These are phyloP conservation scores for Fusarium subtropicale DNA, from an alignment of 2,329 filamentous ascomycete species.

Conservation along the genomic window DNA sequence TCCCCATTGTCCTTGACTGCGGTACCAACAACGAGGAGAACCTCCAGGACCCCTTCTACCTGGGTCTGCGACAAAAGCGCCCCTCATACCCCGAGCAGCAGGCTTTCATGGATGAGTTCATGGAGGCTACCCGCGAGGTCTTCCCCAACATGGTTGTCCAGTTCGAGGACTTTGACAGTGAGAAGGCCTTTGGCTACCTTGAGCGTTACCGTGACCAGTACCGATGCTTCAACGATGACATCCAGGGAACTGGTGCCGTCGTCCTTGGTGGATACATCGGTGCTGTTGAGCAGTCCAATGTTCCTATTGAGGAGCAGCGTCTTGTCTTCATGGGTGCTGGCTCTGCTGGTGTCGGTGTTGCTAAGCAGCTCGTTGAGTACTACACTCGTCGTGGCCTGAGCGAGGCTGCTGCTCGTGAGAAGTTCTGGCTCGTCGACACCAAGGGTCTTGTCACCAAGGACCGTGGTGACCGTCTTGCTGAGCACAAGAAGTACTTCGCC, in stretches of 20 bases:
- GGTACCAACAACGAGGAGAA: constrained; percentile 75
- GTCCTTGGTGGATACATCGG: constrained; percentile 85
- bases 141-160: constrained; percentile 80
- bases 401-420: constrained; percentile 85
- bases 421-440: constrained; percentile 98
- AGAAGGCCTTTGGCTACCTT: constrained; percentile 89
- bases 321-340: constrained; percentile 97
- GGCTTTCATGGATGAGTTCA: constrained; percentile 97
- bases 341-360: constrained; percentile 95
- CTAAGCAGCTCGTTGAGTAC: constrained; percentile 97
- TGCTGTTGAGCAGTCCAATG: constrained; percentile 84
- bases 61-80: constrained; percentile 88
- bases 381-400: constrained; percentile 92
- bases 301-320: constrained; percentile 88
- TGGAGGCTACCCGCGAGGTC: constrained; percentile 85
- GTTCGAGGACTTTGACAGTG: constrained; percentile 97
- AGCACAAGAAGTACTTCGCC: constrained; percentile 84
- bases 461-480: constrained; percentile 91
- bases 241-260: constrained; percentile 96
- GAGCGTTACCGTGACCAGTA: constrained; percentile 89
- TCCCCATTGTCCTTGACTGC: constrained; percentile 74
- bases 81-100: constrained; percentile 81
- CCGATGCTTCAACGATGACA: constrained; percentile 98
- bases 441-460: constrained; percentile 94
- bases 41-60: constrained; percentile 80